Percentiles rank a stretch among this genome's conserved stretches.
phyloP scores from a whole-genome alignment of 345 rosid genomes.

The Moringa oleifera region DNA sequence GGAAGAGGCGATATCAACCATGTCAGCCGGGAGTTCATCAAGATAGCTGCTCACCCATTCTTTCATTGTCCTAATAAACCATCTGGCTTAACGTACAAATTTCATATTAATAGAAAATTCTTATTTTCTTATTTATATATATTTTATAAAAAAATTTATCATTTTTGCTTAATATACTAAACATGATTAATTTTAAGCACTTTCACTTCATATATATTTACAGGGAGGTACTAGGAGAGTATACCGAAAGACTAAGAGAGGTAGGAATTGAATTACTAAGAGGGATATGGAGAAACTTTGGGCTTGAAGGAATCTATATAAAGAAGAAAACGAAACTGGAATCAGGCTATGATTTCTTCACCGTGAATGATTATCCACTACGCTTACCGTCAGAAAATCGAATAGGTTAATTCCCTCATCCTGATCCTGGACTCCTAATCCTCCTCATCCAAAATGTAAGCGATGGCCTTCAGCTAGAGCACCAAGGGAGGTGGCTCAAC shows the following conservation, averaged over 20 bases:
- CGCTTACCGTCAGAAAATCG: slow-evolving; percentile 16
- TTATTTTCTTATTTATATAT: too few species aligned
- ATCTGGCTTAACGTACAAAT: slow-evolving; percentile 10
- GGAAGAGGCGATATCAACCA: slow-evolving; percentile 13
- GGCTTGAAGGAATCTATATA: too few species aligned
- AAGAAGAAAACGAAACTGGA: too few species aligned
- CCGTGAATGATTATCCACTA: slow-evolving; percentile 27
- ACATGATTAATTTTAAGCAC: too few species aligned
- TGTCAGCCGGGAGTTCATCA: slow-evolving; percentile 26
- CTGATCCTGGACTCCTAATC: slow-evolving; percentile 28
- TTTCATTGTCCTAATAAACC: slow-evolving; percentile 25
- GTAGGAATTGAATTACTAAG: too few species aligned
- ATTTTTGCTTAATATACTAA: too few species aligned
- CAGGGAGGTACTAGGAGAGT: too few species aligned
- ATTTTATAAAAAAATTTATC: too few species aligned
- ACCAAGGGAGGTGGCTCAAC: slow-evolving; percentile 22
- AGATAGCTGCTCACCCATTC: slow-evolving; percentile 22
- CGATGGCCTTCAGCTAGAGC: slow-evolving; percentile 24
- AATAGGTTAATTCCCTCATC: slow-evolving; percentile 19
- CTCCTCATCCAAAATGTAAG: slow-evolving; percentile 25
- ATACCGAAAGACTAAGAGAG: too few species aligned
- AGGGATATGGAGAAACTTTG: too few species aligned
- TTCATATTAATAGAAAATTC: too few species aligned
- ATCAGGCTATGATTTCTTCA: slow-evolving; percentile 24
- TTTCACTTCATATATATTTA: too few species aligned